Conservation (phyloP, 345 rosid species). For the Kernera saxatilis region DNA sequence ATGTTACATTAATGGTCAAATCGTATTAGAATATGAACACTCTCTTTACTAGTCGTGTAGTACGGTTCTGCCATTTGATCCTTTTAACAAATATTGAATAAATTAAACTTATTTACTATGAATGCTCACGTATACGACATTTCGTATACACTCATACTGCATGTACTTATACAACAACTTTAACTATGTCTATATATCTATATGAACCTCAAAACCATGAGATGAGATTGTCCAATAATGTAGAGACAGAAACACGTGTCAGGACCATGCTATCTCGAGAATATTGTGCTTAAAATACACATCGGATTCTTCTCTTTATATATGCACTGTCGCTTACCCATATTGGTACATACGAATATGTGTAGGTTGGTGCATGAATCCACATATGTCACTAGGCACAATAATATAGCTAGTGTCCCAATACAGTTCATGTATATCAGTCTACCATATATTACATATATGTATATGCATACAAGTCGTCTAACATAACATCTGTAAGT, state of each 20-base stretch:
- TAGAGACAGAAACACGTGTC: conserved; percentile 1
- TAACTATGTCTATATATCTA: too few relatives aligned
- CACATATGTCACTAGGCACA: not conserved
- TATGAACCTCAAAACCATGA: not conserved
- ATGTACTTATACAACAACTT: not conserved
- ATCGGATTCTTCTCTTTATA: conserved; percentile 14
- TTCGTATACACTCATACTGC: not conserved
- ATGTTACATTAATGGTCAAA: not conserved
- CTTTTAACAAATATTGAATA: not conserved
- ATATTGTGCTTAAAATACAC: conserved; percentile 8
- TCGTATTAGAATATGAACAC: not conserved
- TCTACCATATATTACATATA: not conserved
- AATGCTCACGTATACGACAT: not conserved
- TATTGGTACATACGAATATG: not conserved
- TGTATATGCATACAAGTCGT: too few relatives aligned
- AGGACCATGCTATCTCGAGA: conserved; percentile 12
- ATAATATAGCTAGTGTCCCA: not conserved
- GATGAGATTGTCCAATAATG: not conserved
- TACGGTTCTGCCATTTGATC: not conserved
- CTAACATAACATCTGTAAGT: not conserved
- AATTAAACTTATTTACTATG: not conserved
- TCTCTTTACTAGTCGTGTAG: not conserved
- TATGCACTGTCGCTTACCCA: not conserved
- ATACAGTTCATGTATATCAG: not conserved
- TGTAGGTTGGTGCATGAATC: conserved; percentile 12